These are phyloP conservation scores for Phyllosticta ampelicida DNA, from an alignment of 2,329 filamentous ascomycete genomes.

Conservation along the genomic window DNA sequence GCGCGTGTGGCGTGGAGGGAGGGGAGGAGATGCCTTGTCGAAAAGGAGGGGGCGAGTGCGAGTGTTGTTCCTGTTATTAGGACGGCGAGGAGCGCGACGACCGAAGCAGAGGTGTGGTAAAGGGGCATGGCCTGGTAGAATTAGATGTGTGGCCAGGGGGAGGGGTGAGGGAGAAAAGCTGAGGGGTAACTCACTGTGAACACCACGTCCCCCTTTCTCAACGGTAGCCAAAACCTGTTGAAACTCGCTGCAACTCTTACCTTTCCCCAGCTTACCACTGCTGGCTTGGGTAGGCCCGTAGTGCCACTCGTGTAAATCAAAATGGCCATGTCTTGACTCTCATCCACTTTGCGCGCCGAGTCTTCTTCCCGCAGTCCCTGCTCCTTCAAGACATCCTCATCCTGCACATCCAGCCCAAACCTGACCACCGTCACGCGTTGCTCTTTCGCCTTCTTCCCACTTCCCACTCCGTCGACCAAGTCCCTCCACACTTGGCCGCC, in stretches of 20 bases:
- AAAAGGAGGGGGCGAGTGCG: slow-evolving; percentile 58
- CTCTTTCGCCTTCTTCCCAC: slow-evolving; percentile 29
- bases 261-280: slow-evolving; percentile 32
- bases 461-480: slow-evolving; percentile 30
- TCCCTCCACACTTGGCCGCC: slow-evolving; percentile 26
- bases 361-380: slow-evolving; percentile 33
- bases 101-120: slow-evolving; percentile 65
- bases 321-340: slow-evolving; percentile 7
- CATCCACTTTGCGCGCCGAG: slow-evolving; percentile 26
- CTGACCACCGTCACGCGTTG: slow-evolving; percentile 25
- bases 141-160: not conserved
- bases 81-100: slow-evolving; percentile 45
- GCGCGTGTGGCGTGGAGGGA: slow-evolving; percentile 58
- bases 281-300: slow-evolving; percentile 65
- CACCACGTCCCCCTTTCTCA: slow-evolving; percentile 45
- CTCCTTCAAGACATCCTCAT: slow-evolving; percentile 17
- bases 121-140: slow-evolving; percentile 56
- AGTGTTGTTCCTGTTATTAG: slow-evolving; percentile 35
- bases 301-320: slow-evolving; percentile 69
- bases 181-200: slow-evolving; percentile 38
- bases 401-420: slow-evolving; percentile 4
- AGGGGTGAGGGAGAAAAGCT: not conserved
- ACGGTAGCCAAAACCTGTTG: slow-evolving; percentile 28
- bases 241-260: slow-evolving; percentile 26
- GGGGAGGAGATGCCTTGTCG: slow-evolving; percentile 57